These are phyloP conservation scores for Phycomyces nitens DNA, from an alignment of 192 early-diverging fungal genomes.

Conservation along the genomic window DNA sequence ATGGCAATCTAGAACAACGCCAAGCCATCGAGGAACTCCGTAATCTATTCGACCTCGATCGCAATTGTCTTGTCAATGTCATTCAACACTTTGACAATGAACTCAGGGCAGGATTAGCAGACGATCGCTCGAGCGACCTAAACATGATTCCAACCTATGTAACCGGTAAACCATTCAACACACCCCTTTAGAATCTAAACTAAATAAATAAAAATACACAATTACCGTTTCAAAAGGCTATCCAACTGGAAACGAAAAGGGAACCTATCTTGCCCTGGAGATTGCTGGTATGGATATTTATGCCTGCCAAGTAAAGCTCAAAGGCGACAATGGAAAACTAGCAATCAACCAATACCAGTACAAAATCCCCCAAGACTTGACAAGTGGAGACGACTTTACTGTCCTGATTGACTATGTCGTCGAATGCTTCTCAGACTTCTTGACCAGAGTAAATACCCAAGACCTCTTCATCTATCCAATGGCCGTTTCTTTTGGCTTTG, in stretches of 20 bases:
- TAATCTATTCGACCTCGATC: conserved; percentile 18
- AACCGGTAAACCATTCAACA: conserved; percentile 33
- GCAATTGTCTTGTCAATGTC: conserved; percentile 11
- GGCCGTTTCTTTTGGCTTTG: conserved; percentile 90
- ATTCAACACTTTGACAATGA: conserved; percentile 25
- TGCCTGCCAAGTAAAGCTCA: conserved; percentile 81
- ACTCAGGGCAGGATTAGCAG: conserved; percentile 21
- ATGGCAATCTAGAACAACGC: conserved; percentile 17
- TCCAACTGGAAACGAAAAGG: conserved; percentile 85
- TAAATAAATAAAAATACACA: not conserved
- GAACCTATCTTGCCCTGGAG: conserved; percentile 86
- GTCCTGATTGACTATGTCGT: conserved; percentile 84
- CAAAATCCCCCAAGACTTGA: conserved; percentile 61
- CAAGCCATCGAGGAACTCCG: conserved; percentile 21
- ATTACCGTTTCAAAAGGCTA: conserved; percentile 24
- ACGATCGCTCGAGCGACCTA: conserved; percentile 35
- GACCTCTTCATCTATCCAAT: conserved; percentile 41
- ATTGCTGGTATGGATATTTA: conserved; percentile 90
- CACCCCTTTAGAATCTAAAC: too few species aligned
- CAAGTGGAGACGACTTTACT: conserved; percentile 46
- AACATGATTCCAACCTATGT: conserved; percentile 91
- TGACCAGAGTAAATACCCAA: conserved; percentile 45
- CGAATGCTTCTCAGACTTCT: conserved; percentile 40
- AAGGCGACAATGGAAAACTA: conserved; percentile 65
- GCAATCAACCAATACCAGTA: conserved; percentile 79